Evolutionary conservation across 495 filamentous ascomycete species (phyloP).

Genomic region (Penicillium coprophilum): DNA sequence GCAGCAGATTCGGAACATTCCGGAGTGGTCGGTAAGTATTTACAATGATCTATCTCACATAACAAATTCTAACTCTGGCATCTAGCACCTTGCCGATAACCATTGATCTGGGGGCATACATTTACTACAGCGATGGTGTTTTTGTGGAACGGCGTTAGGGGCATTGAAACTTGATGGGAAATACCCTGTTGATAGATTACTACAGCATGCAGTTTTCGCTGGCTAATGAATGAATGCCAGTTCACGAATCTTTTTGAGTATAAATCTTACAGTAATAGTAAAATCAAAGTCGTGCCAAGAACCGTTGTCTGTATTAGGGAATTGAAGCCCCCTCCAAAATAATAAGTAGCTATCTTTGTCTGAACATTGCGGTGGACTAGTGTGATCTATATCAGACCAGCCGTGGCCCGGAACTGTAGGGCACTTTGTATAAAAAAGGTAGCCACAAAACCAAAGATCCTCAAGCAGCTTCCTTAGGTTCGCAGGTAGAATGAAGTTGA

Average conservation of each 20-base stretch:
- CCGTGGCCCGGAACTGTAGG: too few species aligned
- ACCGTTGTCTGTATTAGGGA: too few species aligned
- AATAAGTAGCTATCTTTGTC: too few species aligned
- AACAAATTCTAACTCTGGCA: neutral
- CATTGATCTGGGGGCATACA: slow-evolving; percentile 26
- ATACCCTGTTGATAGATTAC: slow-evolving; percentile 31
- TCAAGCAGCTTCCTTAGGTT: too few species aligned
- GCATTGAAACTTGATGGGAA: slow-evolving; percentile 14
- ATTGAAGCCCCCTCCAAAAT: too few species aligned
- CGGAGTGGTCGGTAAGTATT: slow-evolving; percentile 84
- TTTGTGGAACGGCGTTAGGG: slow-evolving; percentile 26
- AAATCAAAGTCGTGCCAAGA: too few species aligned
- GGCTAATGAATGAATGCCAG: slow-evolving; percentile 11
- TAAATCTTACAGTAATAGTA: too few species aligned
- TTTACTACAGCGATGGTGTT: slow-evolving; percentile 17
- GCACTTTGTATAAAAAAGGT: too few species aligned
- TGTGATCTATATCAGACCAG: too few species aligned
- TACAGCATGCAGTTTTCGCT: slow-evolving; percentile 2
- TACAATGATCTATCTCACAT: neutral
- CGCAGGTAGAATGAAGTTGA: too few species aligned
- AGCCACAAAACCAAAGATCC: too few species aligned
- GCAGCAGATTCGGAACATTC: slow-evolving; percentile 85
- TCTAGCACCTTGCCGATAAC: slow-evolving; percentile 50
- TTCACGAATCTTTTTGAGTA: neutral
- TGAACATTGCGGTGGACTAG: too few species aligned